phyloP scores from a whole-genome alignment of 2,329 filamentous ascomycete genomes.

The Pyricularia sp. region DNA sequence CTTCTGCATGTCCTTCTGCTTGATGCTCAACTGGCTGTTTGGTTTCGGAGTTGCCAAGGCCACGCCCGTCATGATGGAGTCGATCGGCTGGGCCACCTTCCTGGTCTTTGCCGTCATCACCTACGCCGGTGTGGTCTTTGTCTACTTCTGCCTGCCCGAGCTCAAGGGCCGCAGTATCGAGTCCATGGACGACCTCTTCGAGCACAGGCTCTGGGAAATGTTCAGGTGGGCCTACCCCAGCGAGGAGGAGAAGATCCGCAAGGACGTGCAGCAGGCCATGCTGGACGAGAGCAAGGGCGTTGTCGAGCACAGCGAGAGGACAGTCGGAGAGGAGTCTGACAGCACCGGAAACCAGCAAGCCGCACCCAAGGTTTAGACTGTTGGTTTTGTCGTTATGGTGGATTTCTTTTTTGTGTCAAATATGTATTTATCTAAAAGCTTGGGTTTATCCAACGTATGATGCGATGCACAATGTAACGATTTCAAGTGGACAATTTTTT shows the following conservation, averaged over 20 bases:
- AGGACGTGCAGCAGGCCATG: conserved; percentile 8
- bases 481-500: background rate
- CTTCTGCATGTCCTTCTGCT: conserved; percentile 18
- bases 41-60: conserved; percentile 22
- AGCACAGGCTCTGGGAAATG: conserved; percentile 28
- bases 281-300: conserved; percentile 3
- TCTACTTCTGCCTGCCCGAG: conserved; percentile 37
- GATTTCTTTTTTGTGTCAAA: background rate
- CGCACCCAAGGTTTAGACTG: background rate
- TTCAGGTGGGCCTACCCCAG: conserved; percentile 27
- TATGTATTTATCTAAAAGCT: background rate
- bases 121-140: conserved; percentile 20
- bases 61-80: conserved; percentile 24
- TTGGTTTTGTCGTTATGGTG: background rate
- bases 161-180: conserved; percentile 40
- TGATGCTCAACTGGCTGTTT: conserved; percentile 23
- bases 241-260: conserved; percentile 12
- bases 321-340: background rate
- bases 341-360: background rate
- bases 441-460: background rate
- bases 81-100: conserved; percentile 25
- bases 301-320: background rate
- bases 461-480: background rate
- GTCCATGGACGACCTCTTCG: conserved; percentile 38
- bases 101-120: conserved; percentile 24